Conservation (phyloP, 2,329 filamentous ascomycete species). For the Ascocoryne sarcoides region DNA sequence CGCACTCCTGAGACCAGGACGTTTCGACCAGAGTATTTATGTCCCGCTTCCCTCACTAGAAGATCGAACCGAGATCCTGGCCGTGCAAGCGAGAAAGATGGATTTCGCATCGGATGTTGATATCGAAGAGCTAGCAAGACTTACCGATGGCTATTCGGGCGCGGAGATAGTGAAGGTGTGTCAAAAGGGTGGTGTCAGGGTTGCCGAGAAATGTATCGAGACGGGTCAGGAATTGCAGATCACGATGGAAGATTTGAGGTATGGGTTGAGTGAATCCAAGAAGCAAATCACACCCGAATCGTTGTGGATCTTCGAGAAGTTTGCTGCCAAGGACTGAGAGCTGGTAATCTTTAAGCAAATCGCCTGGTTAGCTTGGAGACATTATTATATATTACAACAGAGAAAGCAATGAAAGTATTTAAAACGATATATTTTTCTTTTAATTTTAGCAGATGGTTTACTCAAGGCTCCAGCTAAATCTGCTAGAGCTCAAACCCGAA, state of each 20-base stretch:
- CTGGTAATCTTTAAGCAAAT: no score
- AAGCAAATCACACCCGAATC: slow-evolving; percentile 52
- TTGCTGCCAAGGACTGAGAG: no score
- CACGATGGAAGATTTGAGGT: slow-evolving; percentile 37
- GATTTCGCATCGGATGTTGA: slow-evolving; percentile 56
- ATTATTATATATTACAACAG: no score
- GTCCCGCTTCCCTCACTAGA: slow-evolving; percentile 69
- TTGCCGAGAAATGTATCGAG: slow-evolving; percentile 42
- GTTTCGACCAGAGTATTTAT: slow-evolving; percentile 79
- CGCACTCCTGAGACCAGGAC: slow-evolving; percentile 74
- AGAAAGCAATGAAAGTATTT: no score
- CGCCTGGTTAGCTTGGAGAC: no score
- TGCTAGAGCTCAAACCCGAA: no score
- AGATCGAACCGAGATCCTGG: slow-evolving; percentile 69
- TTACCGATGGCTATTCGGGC: slow-evolving; percentile 72
- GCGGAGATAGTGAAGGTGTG: slow-evolving; percentile 67
- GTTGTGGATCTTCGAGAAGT: slow-evolving; percentile 45
- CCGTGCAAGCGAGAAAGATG: slow-evolving; percentile 54
- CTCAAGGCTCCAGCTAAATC: no score
- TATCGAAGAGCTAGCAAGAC: slow-evolving; percentile 49
- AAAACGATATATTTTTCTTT: no score
- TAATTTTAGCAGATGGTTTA: no score
- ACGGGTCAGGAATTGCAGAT: slow-evolving; percentile 31
- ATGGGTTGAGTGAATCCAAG: slow-evolving; percentile 38
- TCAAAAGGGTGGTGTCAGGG: slow-evolving; percentile 39